Evolutionary conservation across 108 stramenopile genomes (phyloP).

Genomic region (Cyclotella kingstonii): DNA sequence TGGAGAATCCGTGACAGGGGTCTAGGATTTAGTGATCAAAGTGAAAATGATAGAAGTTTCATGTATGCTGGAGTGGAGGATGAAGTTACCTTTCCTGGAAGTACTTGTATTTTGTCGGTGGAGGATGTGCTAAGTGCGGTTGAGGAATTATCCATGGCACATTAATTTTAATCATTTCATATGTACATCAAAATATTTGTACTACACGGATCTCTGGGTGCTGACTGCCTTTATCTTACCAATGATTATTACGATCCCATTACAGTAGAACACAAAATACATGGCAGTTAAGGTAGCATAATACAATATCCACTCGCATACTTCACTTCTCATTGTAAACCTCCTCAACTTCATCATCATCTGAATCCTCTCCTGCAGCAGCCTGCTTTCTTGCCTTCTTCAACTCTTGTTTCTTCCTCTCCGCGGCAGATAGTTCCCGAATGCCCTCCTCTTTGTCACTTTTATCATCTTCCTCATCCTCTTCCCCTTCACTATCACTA

Average conservation of each 20-base stretch:
- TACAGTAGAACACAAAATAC: no score
- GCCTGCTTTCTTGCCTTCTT: conserved; percentile 76
- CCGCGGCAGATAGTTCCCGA: conserved; percentile 70
- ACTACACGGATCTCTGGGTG: no score
- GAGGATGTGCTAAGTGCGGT: conserved; percentile 80
- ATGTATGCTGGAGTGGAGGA: conserved; percentile 30
- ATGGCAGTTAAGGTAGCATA: no score
- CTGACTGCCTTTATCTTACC: no score
- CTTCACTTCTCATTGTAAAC: conserved; percentile 61
- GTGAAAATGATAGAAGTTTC: conserved; percentile 16
- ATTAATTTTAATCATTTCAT: no score
- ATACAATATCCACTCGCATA: no score
- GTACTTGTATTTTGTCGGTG: conserved; percentile 41
- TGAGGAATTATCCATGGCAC: conserved; percentile 84
- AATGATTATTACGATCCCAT: no score
- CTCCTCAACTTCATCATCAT: conserved; percentile 82
- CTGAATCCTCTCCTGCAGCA: conserved; percentile 61
- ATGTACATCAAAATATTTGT: no score
- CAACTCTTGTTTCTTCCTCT: conserved; percentile 78
- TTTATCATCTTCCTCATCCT: conserved; percentile 62
- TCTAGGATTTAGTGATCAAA: conserved; percentile 13
- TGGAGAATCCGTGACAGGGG: conserved; percentile 66
- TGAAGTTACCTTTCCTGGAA: conserved; percentile 14
- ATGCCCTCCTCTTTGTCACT: conserved; percentile 64
- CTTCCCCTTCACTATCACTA: conserved; percentile 70